Conservation (phyloP, 2,329 filamentous ascomycete species). For the Phyllosticta capitalensis region DNA sequence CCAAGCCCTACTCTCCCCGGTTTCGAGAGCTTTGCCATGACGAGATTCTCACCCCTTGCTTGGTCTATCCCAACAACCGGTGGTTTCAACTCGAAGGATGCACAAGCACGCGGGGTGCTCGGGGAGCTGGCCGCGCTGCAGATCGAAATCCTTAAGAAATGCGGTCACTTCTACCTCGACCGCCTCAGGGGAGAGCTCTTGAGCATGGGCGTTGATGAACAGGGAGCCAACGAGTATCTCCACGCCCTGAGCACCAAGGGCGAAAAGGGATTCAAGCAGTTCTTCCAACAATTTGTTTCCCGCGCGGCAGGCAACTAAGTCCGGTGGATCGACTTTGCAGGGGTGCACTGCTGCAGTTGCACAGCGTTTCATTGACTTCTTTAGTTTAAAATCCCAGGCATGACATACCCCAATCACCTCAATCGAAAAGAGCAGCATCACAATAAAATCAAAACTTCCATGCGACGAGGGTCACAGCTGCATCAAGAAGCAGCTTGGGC, state of each 20-base stretch:
- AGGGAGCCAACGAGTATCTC: constrained; percentile 56
- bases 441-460: neutral
- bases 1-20: constrained; percentile 53
- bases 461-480: neutral
- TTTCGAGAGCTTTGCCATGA: constrained; percentile 85
- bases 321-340: neutral
- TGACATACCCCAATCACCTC: neutral
- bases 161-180: constrained; percentile 68
- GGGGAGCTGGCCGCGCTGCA: constrained; percentile 81
- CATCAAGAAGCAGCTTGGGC: neutral
- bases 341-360: neutral
- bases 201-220: constrained; percentile 55
- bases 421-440: neutral
- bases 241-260: constrained; percentile 28
- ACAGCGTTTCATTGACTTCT: neutral
- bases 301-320: neutral
- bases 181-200: constrained; percentile 59
- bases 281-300: constrained; percentile 9
- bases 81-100: constrained; percentile 74
- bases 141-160: constrained; percentile 83
- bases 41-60: constrained; percentile 76
- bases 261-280: constrained; percentile 14
- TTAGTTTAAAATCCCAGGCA: neutral
- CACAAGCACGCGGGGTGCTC: constrained; percentile 79
- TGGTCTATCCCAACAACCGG: constrained; percentile 80